A percentile compares a stretch with the other conserved stretches of the same genome.
These are phyloP conservation scores for Aspergillus kassunensis DNA, from an alignment of 495 filamentous ascomycete species.

Conservation along the genomic window DNA sequence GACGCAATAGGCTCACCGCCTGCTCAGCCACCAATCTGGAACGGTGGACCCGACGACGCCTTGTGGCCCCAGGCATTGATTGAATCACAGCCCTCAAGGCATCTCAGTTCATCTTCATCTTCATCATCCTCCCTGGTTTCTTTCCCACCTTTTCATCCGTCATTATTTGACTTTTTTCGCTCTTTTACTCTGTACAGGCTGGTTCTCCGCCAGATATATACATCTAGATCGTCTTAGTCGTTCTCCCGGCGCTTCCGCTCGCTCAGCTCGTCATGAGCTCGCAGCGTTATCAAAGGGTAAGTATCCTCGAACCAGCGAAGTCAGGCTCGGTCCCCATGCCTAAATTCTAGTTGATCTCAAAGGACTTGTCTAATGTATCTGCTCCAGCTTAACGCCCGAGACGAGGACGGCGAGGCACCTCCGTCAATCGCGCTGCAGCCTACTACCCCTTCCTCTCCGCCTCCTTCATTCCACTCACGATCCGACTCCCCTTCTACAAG, in stretches of 20 bases:
- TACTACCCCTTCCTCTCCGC: constrained; percentile 77
- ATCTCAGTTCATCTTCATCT: constrained; percentile 9
- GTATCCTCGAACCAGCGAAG: constrained; percentile 22
- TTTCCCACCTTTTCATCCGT: constrained; percentile 21
- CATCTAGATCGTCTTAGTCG: constrained; percentile 1
- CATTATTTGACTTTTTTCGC: constrained; percentile 11
- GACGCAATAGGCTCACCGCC: constrained; percentile 4
- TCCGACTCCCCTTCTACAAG: constrained; percentile 66
- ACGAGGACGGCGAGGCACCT: constrained; percentile 49
- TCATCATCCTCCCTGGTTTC: constrained; percentile 22
- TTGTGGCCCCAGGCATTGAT: constrained; percentile 6
- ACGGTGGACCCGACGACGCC: constrained; percentile 6
- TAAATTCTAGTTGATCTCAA: neutral
- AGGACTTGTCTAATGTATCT: constrained; percentile 12
- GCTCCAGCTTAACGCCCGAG: constrained; percentile 50
- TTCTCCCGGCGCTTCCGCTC: constrained; percentile 17
- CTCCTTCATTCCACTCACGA: constrained; percentile 89
- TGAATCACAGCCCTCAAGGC: too few species aligned
- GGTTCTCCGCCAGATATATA: neutral
- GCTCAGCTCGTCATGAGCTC: constrained; percentile 63
- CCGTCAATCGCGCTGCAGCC: constrained; percentile 39
- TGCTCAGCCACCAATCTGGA: constrained; percentile 7
- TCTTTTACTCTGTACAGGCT: neutral
- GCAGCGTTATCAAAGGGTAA: constrained; percentile 83
- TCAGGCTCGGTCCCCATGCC: neutral